These are phyloP conservation scores for Tolypocladium inflatum DNA, from an alignment of 2,329 filamentous ascomycete species.

Conservation along the genomic window DNA sequence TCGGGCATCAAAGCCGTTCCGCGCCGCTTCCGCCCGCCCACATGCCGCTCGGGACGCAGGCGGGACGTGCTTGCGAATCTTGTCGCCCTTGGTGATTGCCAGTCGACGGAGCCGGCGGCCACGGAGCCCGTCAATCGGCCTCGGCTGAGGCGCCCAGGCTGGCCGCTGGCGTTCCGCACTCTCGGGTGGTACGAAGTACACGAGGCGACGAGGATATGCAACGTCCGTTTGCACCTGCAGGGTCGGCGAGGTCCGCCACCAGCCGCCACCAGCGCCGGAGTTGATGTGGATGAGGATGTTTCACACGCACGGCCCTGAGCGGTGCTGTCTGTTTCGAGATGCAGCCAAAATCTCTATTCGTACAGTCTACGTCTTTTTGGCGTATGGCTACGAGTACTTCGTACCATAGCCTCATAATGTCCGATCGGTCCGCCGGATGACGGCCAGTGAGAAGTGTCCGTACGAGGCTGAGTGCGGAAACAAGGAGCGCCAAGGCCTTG, in stretches of 20 bases:
- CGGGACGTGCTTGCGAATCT: background rate
- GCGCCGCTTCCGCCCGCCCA: background rate
- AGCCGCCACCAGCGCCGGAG: too few relatives aligned
- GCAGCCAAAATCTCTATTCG: too few relatives aligned
- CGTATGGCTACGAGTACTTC: too few relatives aligned
- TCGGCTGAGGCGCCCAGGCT: background rate
- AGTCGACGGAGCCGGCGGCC: background rate
- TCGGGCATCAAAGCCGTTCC: background rate
- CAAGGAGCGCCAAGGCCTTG: background rate
- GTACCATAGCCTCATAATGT: background rate
- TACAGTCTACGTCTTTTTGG: too few relatives aligned
- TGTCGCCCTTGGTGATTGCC: too few relatives aligned
- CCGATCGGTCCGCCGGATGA: background rate
- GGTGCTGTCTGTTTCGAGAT: too few relatives aligned
- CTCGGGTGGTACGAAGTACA: background rate
- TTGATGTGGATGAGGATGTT: too few relatives aligned
- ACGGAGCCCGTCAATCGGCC: background rate
- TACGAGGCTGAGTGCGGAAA: background rate
- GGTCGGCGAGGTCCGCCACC: too few relatives aligned
- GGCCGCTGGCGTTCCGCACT: background rate
- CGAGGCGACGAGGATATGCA: background rate
- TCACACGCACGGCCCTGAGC: too few relatives aligned
- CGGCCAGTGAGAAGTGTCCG: too few relatives aligned
- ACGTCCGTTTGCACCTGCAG: too few relatives aligned
- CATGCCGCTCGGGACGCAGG: background rate